Evolutionary conservation across 1,284 basidiomycete species (phyloP).

Genomic region (Wallemia hederae): DNA sequence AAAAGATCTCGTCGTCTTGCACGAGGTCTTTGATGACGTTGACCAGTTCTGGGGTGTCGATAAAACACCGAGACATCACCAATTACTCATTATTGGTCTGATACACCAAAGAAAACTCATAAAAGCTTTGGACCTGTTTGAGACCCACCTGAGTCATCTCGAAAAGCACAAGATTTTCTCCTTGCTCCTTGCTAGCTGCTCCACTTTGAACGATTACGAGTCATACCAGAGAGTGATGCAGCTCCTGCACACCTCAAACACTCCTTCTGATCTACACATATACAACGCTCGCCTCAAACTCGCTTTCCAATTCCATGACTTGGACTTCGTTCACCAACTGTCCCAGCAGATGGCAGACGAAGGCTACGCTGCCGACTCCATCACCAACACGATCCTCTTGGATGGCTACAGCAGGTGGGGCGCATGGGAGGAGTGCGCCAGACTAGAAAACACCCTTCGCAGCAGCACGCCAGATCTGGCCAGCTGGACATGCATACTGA

Average conservation of each 20-base stretch:
- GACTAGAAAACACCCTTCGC: not conserved
- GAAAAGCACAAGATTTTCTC: not conserved
- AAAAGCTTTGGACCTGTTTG: not conserved
- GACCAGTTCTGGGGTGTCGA: not conserved
- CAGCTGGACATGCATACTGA: not conserved
- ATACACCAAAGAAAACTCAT: not conserved
- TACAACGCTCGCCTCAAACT: not conserved
- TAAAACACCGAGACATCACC: not conserved
- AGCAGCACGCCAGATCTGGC: not conserved
- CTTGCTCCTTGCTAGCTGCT: not conserved
- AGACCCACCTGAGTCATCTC: too few species aligned
- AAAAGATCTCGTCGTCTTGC: not conserved
- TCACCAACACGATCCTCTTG: not conserved
- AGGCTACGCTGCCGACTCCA: not conserved
- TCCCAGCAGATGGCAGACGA: not conserved
- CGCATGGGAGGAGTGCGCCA: not conserved
- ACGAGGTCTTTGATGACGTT: not conserved
- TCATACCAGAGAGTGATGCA: not conserved
- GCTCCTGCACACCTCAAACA: not conserved
- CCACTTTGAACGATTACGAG: not conserved
- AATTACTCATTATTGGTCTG: not conserved
- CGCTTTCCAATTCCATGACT: not conserved
- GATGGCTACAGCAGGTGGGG: not conserved
- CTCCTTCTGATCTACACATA: not conserved
- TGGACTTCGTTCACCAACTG: not conserved